Percentiles rank a stretch among this genome's conserved stretches.
Evolutionary conservation across 1,139 yeast species (phyloP).

Genomic region (Zygoascus meyerae): DNA sequence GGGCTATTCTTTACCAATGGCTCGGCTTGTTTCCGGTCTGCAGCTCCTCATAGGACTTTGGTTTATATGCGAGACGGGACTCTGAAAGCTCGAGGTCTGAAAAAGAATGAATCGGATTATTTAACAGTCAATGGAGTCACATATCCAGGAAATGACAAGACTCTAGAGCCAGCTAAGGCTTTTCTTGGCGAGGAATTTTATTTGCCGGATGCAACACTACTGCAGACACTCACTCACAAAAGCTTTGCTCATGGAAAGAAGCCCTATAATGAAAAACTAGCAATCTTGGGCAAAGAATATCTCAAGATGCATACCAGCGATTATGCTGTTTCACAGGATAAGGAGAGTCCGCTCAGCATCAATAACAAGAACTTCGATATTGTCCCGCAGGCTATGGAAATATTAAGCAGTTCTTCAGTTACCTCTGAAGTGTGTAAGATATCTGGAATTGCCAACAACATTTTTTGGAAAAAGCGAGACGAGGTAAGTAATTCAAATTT

Average conservation of each 20-base stretch:
- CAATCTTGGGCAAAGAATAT: constrained; percentile 71
- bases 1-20: too few relatives aligned
- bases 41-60: constrained; percentile 17
- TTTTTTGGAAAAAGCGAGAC: constrained; percentile 59
- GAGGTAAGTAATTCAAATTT: constrained; percentile 8
- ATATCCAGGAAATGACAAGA: constrained; percentile 51
- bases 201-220: constrained; percentile 43
- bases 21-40: too few relatives aligned
- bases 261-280: constrained; percentile 82
- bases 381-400: constrained; percentile 26
- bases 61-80: constrained; percentile 49
- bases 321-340: constrained; percentile 39
- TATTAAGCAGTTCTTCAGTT: constrained; percentile 29
- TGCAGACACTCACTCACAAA: constrained; percentile 86
- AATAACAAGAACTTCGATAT: constrained; percentile 56
- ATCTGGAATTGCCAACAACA: constrained; percentile 36
- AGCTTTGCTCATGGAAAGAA: constrained; percentile 87
- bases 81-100: constrained; percentile 63
- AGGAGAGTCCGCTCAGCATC: constrained; percentile 30
- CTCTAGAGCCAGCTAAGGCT: constrained; percentile 43
- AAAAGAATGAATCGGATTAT: constrained; percentile 67
- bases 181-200: constrained; percentile 48
- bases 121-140: constrained; percentile 50
- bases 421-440: constrained; percentile 41
- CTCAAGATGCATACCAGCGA: constrained; percentile 56